Conservation (phyloP, 2,329 filamentous ascomycete genomes). For the Fusarium acutatum region DNA sequence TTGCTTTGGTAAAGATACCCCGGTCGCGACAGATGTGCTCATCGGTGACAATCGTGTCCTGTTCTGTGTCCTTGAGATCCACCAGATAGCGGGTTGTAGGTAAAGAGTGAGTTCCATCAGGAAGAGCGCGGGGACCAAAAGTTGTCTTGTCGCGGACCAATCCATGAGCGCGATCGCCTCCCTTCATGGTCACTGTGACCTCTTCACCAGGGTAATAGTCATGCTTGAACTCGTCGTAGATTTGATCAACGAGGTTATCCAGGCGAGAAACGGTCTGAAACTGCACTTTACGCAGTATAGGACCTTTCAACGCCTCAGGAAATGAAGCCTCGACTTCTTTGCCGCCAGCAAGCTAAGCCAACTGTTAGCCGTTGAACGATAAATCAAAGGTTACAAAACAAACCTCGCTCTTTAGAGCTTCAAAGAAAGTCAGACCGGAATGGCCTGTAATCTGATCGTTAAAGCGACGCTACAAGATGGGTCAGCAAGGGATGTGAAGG, state of each 20-base stretch:
- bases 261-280: constrained; percentile 90
- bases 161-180: constrained; percentile 75
- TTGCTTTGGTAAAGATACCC: constrained; percentile 93
- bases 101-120: constrained; percentile 74
- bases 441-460: constrained; percentile 97
- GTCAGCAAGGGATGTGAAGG: constrained; percentile 24
- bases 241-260: constrained; percentile 77
- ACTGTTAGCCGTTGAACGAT: constrained; percentile 15
- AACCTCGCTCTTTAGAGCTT: constrained; percentile 91
- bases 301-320: constrained; percentile 88
- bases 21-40: constrained; percentile 86
- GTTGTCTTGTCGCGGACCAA: constrained; percentile 86
- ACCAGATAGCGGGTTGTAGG: constrained; percentile 85
- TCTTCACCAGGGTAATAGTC: constrained; percentile 92
- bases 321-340: constrained; percentile 92
- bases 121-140: constrained; percentile 66
- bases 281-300: constrained; percentile 89
- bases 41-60: constrained; percentile 83
- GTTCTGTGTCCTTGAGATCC: constrained; percentile 72
- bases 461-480: constrained; percentile 73
- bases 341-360: constrained; percentile 74
- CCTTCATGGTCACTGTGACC: constrained; percentile 76
- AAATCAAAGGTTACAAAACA: constrained; percentile 43
- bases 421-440: constrained; percentile 89
- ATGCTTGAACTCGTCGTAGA: constrained; percentile 82